Evolutionary conservation across 441 rosid genomes (phyloP).

Genomic region (Arabidopsis lyrata): DNA sequence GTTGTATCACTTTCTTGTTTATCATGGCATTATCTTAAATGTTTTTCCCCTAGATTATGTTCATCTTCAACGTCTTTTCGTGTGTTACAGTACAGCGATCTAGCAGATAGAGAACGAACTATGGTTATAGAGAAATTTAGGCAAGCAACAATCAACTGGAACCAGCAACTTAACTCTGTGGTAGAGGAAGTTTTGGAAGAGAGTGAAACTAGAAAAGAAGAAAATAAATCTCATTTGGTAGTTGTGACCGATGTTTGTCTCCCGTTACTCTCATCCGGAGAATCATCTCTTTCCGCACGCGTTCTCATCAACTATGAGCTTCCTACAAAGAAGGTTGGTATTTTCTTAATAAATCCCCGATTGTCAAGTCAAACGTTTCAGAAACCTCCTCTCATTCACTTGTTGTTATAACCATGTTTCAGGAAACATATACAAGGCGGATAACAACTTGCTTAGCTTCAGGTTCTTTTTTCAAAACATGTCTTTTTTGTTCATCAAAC

Average conservation of each 20-base stretch:
- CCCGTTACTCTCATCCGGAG: slow-evolving; percentile 72
- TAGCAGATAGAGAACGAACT: slow-evolving; percentile 66
- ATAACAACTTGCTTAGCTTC: slow-evolving; percentile 81
- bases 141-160: slow-evolving; percentile 64
- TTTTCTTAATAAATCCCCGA: background rate
- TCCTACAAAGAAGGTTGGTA: slow-evolving; percentile 72
- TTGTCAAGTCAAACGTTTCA: background rate
- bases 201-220: slow-evolving; percentile 49
- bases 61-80: background rate
- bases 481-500: slow-evolving; percentile 12
- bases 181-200: slow-evolving; percentile 51
- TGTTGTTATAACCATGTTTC: slow-evolving; percentile 36
- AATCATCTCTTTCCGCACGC: slow-evolving; percentile 64
- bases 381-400: background rate
- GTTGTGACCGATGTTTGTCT: slow-evolving; percentile 89
- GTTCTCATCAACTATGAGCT: slow-evolving; percentile 87
- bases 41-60: background rate
- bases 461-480: slow-evolving; percentile 51
- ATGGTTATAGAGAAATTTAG: slow-evolving; percentile 65
- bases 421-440: slow-evolving; percentile 86
- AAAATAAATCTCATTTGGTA: slow-evolving; percentile 65
- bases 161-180: slow-evolving; percentile 52
- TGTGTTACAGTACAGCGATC: slow-evolving; percentile 74
- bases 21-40: background rate
- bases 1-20: background rate